Conservation (phyloP, 768 basidiomycete genomes). For the Phanerochaete sordida region DNA sequence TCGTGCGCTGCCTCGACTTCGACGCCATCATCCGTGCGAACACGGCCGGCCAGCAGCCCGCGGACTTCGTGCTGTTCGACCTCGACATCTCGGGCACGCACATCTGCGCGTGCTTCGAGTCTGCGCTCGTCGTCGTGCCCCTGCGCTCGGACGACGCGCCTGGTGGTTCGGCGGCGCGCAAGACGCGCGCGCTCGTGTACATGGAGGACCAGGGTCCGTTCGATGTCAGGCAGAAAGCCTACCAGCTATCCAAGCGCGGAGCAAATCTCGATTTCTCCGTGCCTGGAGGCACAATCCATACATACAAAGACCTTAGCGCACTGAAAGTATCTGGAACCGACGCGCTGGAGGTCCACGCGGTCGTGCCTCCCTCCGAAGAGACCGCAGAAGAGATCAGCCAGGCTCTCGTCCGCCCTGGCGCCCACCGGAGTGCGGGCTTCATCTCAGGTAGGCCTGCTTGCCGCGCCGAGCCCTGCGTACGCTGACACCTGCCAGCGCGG, state of each 20-base stretch:
- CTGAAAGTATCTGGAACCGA: conserved; percentile 7
- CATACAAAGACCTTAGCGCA: background rate
- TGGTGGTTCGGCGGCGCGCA: background rate
- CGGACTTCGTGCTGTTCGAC: conserved; percentile 13
- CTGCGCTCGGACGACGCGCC: background rate
- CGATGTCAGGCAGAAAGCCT: background rate
- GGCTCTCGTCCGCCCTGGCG: conserved; percentile 1
- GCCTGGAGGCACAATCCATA: background rate
- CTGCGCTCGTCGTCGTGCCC: conserved; percentile 11
- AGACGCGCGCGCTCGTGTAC: background rate
- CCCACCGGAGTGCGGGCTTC: conserved; percentile 4
- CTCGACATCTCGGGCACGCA: conserved; percentile 16
- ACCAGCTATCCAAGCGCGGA: background rate
- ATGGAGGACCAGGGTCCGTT: background rate
- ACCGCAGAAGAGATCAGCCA: background rate
- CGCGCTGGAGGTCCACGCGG: conserved; percentile 11
- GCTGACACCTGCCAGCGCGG: conserved; percentile 4
- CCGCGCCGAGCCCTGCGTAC: background rate
- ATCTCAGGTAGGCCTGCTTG: conserved; percentile 12
- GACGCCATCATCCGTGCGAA: conserved; percentile 2
- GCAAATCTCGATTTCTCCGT: background rate
- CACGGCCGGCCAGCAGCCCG: background rate
- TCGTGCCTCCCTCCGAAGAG: conserved; percentile 1
- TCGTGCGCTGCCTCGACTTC: conserved; percentile 9
- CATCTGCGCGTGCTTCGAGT: conserved; percentile 14